phyloP scores from a whole-genome alignment of 2,329 filamentous ascomycete genomes.

The Capronia epimyces region DNA sequence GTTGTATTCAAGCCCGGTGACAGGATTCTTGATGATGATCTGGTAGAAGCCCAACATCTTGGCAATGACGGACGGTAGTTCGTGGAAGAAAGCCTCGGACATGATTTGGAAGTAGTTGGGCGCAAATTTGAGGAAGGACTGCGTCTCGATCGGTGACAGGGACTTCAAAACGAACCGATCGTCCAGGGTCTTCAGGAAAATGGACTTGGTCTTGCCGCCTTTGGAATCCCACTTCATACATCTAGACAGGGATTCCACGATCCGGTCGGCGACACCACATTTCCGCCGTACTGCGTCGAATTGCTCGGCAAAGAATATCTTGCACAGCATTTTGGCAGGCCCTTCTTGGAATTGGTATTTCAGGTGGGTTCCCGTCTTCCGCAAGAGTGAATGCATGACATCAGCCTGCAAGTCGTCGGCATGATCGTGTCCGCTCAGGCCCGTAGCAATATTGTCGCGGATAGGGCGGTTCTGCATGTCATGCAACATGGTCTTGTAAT shows the following conservation, averaged over 20 bases:
- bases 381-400: slow-evolving; percentile 77
- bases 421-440: slow-evolving; percentile 28
- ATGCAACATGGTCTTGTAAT: slow-evolving; percentile 76
- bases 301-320: slow-evolving; percentile 97
- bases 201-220: slow-evolving; percentile 93
- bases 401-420: slow-evolving; percentile 56
- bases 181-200: slow-evolving; percentile 94
- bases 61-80: slow-evolving; percentile 89
- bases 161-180: slow-evolving; percentile 91
- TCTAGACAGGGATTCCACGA: slow-evolving; percentile 88
- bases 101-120: slow-evolving; percentile 97
- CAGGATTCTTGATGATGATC: slow-evolving; percentile 90
- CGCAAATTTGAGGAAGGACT: slow-evolving; percentile 89
- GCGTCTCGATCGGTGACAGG: slow-evolving; percentile 82
- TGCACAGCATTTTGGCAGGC: slow-evolving; percentile 91
- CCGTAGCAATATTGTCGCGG: slow-evolving; percentile 33
- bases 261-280: slow-evolving; percentile 86
- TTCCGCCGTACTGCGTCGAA: slow-evolving; percentile 92
- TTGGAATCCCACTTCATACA: slow-evolving; percentile 98
- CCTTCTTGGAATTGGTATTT: slow-evolving; percentile 95
- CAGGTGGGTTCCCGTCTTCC: slow-evolving; percentile 82
- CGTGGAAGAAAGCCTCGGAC: slow-evolving; percentile 91
- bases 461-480: slow-evolving; percentile 34
- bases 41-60: slow-evolving; percentile 99
- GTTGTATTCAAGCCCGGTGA: slow-evolving; percentile 86